These are phyloP conservation scores for Lathyrus oleraceus DNA, from an alignment of 306 rosid genomes.

Conservation along the genomic window DNA sequence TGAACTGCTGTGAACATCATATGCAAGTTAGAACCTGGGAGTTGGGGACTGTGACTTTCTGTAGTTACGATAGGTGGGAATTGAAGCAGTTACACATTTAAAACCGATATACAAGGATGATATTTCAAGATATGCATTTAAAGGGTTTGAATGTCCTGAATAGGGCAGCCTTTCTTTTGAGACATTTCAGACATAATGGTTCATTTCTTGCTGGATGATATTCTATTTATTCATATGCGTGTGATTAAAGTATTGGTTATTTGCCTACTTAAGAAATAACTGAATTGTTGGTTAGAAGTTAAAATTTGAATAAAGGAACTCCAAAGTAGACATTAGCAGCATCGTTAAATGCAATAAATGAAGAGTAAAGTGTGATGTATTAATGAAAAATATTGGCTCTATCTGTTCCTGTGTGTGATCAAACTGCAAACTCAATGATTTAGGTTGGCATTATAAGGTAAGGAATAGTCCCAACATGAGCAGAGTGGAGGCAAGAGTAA, in stretches of 20 bases:
- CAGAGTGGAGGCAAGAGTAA: too few species aligned
- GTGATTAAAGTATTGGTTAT: slow-evolving; percentile 18
- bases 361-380: neutral
- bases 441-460: neutral
- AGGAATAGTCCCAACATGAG: too few species aligned
- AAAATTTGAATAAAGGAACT: slow-evolving; percentile 14
- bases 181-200: too few species aligned
- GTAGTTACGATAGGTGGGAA: too few species aligned
- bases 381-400: neutral
- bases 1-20: neutral
- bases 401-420: neutral
- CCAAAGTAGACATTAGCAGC: slow-evolving; percentile 26
- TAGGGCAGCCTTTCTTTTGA: neutral
- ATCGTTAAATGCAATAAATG: slow-evolving; percentile 7
- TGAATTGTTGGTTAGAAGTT: slow-evolving; percentile 15
- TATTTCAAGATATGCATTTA: slow-evolving; percentile 27
- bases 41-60: too few species aligned
- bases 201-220: slow-evolving; percentile 16
- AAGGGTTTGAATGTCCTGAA: slow-evolving; percentile 35
- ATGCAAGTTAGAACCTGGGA: too few species aligned
- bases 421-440: neutral
- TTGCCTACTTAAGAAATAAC: slow-evolving; percentile 19
- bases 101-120: slow-evolving; percentile 21
- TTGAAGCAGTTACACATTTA: too few species aligned
- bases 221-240: slow-evolving; percentile 26